Evolutionary conservation across 805 yeast genomes (phyloP).

Genomic region (Barnettozyma vustinii): DNA sequence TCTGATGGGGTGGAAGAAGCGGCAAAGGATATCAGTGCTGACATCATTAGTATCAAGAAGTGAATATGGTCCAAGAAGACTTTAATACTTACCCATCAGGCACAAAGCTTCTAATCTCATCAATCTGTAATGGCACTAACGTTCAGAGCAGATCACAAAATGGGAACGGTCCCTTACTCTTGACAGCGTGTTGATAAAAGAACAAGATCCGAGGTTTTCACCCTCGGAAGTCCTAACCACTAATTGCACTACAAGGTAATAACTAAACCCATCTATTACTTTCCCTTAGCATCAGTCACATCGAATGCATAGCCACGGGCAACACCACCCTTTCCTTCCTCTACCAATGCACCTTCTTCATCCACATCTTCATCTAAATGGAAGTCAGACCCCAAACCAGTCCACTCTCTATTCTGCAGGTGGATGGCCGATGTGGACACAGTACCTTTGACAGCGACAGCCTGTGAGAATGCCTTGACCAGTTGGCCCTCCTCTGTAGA

Average conservation of each 20-base stretch:
- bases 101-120: background rate
- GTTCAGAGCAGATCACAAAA: background rate
- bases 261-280: background rate
- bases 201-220: background rate
- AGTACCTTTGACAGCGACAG: conserved; percentile 66
- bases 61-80: no score
- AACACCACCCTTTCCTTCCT: conserved; percentile 80
- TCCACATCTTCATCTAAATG: conserved; percentile 33
- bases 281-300: conserved; percentile 7
- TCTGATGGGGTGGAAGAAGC: background rate
- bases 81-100: background rate
- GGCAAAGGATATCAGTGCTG: conserved; percentile 1
- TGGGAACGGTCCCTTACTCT: background rate
- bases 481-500: conserved; percentile 34
- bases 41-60: background rate
- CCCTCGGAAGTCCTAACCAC: no score
- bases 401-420: conserved; percentile 74
- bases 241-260: no score
- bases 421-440: conserved; percentile 83
- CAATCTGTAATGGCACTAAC: background rate
- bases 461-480: conserved; percentile 50
- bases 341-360: conserved; percentile 67
- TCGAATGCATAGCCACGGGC: conserved; percentile 77
- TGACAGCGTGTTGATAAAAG: background rate
- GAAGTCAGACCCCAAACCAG: conserved; percentile 87